Evolutionary conservation across 2,329 filamentous ascomycete genomes (phyloP).

Genomic region (Botrytis fragariae): DNA sequence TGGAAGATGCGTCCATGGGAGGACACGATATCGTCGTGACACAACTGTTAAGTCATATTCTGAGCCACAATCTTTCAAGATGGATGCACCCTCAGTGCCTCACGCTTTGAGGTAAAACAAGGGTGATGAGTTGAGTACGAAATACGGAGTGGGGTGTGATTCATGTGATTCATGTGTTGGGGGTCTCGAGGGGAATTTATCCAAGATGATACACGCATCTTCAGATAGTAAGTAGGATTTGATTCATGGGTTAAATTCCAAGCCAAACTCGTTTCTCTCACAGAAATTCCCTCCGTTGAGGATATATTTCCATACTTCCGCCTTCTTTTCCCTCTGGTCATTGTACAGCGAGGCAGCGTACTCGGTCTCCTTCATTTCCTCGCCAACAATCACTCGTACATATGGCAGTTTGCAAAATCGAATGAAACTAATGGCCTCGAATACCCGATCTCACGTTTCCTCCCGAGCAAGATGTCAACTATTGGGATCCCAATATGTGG

Average conservation of each 20-base stretch:
- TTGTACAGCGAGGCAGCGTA: background rate
- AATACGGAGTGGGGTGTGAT: background rate
- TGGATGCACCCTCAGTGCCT: background rate
- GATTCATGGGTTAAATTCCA: background rate
- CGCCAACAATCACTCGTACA: background rate
- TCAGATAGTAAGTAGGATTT: background rate
- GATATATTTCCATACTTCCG: background rate
- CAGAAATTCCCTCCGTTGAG: background rate
- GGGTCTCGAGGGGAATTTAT: background rate
- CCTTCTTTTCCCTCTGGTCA: background rate
- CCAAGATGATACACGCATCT: slow-evolving; percentile 4
- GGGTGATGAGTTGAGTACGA: background rate
- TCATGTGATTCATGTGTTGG: background rate
- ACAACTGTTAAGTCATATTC: background rate
- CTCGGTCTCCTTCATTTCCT: background rate
- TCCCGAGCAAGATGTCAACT: background rate
- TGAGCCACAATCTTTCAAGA: background rate
- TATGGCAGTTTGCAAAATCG: background rate
- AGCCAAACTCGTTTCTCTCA: background rate
- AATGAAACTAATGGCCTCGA: background rate
- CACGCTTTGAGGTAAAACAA: background rate
- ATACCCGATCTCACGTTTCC: background rate
- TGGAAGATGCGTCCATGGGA: background rate
- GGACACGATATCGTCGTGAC: background rate
- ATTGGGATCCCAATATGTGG: slow-evolving; percentile 7